Base-by-base conservation (phyloP, 176 grass and related monocot genomes). In the Elaeis guineensis region DNA sequence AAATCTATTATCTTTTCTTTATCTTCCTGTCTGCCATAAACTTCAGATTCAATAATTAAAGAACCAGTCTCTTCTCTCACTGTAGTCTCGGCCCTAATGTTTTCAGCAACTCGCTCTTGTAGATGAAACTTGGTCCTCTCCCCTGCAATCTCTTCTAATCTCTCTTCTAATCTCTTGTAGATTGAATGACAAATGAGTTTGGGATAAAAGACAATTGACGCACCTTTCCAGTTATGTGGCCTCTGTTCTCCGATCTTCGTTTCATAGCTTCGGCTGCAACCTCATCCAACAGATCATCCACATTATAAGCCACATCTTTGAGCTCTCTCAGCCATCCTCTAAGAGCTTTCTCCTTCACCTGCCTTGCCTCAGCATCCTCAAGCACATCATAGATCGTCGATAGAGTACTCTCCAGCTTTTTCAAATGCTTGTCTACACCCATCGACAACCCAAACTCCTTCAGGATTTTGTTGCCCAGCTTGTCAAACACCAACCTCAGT, bases 401-500 rank as follows among this genome's bases (percentile, higher is more conserved):
- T 19, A 65, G 49, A 24, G 21, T 65, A 4, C 14, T n/a, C n/a
- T n/a, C n/a, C n/a, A n/a, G 49, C 63, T 12, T 25, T 20, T 11
- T 65, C 14, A 65, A 48, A 3, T 75, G 62, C 30, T 57, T 65
- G 19, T 49, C 18, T 8, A 64, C 29, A 17, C 20, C 72, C 53
- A 39, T 75, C 35, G 58, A 15, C 20, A 57, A 19, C 21, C 29
- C 61, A 54, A 50, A 65, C 61, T 58, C 61, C 21, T 51, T 58
- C 4, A 51, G 17, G 17, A 75, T 9, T 49, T 57, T 39, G 19
- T 61, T 26, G 6, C 61, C 61, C 52, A 75, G 53, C 61, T 66
- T 75, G 16, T 58, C 30, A 19, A 52, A 66, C 17, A 75, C 61
- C 61, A 75, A 19, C 20, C 62, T 50, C 23, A 75, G 21, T 25